Evolutionary conservation across 2,329 filamentous ascomycete genomes (phyloP), one percentile per base, ranked within the genome.

Genomic region (Colletotrichum sp.): DNA sequence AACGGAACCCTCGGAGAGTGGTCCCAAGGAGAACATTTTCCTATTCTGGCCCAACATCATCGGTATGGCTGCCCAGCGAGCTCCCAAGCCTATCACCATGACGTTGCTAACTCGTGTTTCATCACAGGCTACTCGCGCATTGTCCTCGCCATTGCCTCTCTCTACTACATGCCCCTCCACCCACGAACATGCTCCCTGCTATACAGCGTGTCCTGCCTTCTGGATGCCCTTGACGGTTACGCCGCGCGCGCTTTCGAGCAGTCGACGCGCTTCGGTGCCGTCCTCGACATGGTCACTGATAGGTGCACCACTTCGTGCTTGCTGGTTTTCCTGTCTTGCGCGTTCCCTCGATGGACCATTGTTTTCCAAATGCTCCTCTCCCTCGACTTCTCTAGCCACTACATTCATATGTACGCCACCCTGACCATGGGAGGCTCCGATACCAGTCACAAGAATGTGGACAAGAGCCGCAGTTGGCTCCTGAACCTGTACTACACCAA

Each of bases 161-260:
- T 99, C 79, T 98, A 99, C 89, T 99, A 98, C 89, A 99, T 99
- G 97, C 96, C 97, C 68, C 92, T 99, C 70, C 97, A 99, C 85
- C 96, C 96, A n/a, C 94, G 96, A 81, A 98, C 96, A 49, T 99
- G 96, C 88, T 96, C 95, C 75, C 86, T 96, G 66, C 92, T 98
- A 71, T 99, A 99, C 90, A 96, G 93, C 83, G 88, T 99, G 75
- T 99, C 96, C 30, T 99, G 97, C 85, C 91, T 99, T 61, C 94
- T 99, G 79, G 97, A 99, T 84, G 97, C 96, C 62, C 91, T 99
- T 78, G 97, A 99, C 84, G 97, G 97, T 81, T 94, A 96, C 81
- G 96, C 96, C n/a, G 97, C 97, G 74, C 81, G 86, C 34, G 75
- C 82, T 93, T 96, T 91, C 84, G 92, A 98, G 82, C 97, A 99